These are phyloP conservation scores for Moesziomyces sp. DNA, from an alignment of 1,284 basidiomycete species.

Conservation along the genomic window DNA sequence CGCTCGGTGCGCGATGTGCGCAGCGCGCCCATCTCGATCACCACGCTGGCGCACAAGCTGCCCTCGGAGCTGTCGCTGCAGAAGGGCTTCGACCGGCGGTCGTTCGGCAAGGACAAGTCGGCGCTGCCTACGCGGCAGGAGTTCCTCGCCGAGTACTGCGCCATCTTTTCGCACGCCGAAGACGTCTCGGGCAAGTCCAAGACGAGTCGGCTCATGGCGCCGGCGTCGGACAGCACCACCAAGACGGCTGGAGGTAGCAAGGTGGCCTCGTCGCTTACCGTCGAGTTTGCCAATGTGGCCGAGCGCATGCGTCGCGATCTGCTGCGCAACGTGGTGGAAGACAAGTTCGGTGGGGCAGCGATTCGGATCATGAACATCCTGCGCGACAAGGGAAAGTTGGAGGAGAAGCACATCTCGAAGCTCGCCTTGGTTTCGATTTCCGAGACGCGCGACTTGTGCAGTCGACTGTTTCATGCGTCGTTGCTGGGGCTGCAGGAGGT, in stretches of 20 bases:
- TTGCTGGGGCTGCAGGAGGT: constrained; percentile 64
- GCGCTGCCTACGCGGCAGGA: constrained; percentile 49
- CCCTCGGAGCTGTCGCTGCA: constrained; percentile 56
- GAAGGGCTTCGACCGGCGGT: constrained; percentile 71
- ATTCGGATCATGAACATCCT: constrained; percentile 85
- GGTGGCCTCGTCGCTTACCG: constrained; percentile 70
- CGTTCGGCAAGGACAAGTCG: constrained; percentile 40
- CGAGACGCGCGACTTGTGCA: constrained; percentile 83
- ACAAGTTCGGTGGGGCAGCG: constrained; percentile 85
- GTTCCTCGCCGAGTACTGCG: constrained; percentile 74
- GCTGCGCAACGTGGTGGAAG: constrained; percentile 82
- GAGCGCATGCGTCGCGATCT: constrained; percentile 78
- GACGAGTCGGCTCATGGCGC: constrained; percentile 69
- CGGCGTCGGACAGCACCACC: constrained; percentile 50
- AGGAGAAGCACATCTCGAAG: constrained; percentile 95
- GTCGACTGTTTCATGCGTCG: constrained; percentile 72
- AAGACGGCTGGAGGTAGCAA: constrained; percentile 51
- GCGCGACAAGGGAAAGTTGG: constrained; percentile 89
- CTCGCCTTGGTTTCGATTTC: constrained; percentile 89
- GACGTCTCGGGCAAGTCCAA: constrained; percentile 79
- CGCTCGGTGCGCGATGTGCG: constrained; percentile 43
- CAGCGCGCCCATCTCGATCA: constrained; percentile 57
- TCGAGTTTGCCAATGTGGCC: constrained; percentile 84
- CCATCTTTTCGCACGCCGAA: constrained; percentile 79
- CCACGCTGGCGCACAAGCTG: constrained; percentile 68